A percentile compares a stretch with the other conserved stretches of the same genome.
phyloP scores from a whole-genome alignment of 1,139 yeast species.

The Hansenula sp. region DNA sequence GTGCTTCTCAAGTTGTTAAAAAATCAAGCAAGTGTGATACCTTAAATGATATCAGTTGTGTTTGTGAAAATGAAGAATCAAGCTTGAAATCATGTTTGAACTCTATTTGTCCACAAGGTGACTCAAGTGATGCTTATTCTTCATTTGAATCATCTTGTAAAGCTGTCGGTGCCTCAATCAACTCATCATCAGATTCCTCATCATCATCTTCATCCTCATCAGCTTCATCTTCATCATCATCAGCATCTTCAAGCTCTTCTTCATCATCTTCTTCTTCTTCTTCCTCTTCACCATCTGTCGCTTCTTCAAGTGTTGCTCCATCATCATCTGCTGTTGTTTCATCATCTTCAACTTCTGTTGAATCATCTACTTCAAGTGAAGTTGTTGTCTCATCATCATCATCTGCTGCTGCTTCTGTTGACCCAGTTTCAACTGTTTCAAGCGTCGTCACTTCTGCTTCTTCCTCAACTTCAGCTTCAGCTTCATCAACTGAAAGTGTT shows the following conservation, averaged over 20 bases:
- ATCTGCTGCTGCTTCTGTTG: constrained; percentile 12
- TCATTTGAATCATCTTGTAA: constrained; percentile 54
- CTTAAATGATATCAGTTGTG: constrained; percentile 59
- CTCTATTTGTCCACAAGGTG: constrained; percentile 59
- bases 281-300: constrained; percentile 25
- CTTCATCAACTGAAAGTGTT: constrained; percentile 4
- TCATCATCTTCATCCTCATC: constrained; percentile 30
- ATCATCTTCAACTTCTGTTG: constrained; percentile 10
- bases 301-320: no score
- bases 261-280: constrained; percentile 31
- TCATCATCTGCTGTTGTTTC: constrained; percentile 19
- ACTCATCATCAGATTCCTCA: constrained; percentile 28
- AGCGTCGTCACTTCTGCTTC: not conserved
- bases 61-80: constrained; percentile 50
- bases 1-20: constrained; percentile 69
- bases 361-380: constrained; percentile 10
- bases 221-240: constrained; percentile 26
- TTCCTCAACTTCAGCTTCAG: constrained; percentile 12
- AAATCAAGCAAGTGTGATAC: constrained; percentile 48
- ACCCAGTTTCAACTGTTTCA: constrained; percentile 14
- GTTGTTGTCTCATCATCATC: constrained; percentile 10
- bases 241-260: constrained; percentile 19
- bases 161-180: constrained; percentile 32
- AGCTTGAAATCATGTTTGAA: constrained; percentile 57
- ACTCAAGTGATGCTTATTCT: constrained; percentile 49